Percentiles rank a stretch among this genome's conserved stretches.
Evolutionary conservation across 148 eudicot genomes (phyloP).

Genomic region (Cornus kousa): DNA sequence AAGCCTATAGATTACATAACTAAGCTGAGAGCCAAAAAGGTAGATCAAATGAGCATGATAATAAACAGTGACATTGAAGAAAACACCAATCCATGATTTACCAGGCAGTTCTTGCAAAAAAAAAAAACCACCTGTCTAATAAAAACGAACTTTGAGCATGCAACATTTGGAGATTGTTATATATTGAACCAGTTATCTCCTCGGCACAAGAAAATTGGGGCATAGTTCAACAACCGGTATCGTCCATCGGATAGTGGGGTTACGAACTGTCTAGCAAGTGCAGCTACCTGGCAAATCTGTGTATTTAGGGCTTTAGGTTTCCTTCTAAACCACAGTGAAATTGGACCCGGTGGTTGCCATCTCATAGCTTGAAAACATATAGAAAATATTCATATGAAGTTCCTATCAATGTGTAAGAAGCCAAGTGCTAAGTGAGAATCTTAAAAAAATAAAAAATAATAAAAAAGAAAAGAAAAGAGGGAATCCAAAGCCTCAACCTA

Average conservation of each 20-base stretch:
- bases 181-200: not conserved
- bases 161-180: no score
- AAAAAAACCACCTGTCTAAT: not conserved
- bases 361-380: no score
- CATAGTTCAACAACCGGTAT: not conserved
- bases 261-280: not conserved
- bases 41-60: not conserved
- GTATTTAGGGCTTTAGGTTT: no score
- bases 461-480: no score
- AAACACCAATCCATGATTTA: constrained; percentile 3
- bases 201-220: not conserved
- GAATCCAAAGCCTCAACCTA: no score
- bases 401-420: no score
- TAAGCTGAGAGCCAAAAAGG: constrained; percentile 60
- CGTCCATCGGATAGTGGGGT: not conserved
- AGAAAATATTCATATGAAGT: no score
- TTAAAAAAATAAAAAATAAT: no score
- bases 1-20: constrained; percentile 85
- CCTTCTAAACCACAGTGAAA: no score
- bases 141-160: no score
- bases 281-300: not conserved
- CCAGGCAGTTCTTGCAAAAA: not conserved
- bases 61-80: not conserved
- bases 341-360: no score
- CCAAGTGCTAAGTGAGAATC: no score